Conservation (phyloP, 75 land plant genomes). For the Sequoia sempervirens region DNA sequence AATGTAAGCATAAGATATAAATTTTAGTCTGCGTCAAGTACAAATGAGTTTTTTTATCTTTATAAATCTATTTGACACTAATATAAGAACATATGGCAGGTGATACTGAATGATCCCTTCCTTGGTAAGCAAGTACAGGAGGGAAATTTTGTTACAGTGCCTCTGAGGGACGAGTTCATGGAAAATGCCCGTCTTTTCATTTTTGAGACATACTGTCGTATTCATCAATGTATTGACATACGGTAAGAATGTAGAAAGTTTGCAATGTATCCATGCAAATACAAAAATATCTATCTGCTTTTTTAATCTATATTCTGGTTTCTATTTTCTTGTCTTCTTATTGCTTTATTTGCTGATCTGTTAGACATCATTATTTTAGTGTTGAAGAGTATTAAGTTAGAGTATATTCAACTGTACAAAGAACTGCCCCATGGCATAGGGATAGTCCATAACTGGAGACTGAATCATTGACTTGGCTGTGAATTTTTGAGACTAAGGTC, state of each 20-base stretch:
- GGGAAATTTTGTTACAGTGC: slow-evolving; percentile 59
- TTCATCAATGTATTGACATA: slow-evolving; percentile 94
- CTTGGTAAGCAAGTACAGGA: slow-evolving; percentile 83
- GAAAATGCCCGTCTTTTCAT: slow-evolving; percentile 98
- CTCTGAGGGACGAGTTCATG: slow-evolving; percentile 91
- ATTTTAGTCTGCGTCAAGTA: background rate
- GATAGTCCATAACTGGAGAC: background rate
- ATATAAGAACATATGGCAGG: slow-evolving; percentile 31
- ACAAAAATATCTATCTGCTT: background rate
- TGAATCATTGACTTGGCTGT: background rate
- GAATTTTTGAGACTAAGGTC: background rate
- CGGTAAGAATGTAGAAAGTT: slow-evolving; percentile 34
- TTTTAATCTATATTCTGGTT: background rate
- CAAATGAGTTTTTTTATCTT: background rate
- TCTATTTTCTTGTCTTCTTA: background rate
- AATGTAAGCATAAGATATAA: background rate
- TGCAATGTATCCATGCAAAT: background rate
- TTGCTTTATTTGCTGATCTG: background rate
- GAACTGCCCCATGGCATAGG: background rate
- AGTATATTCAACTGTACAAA: background rate
- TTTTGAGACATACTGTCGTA: slow-evolving; percentile 95
- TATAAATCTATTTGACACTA: background rate
- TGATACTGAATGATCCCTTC: slow-evolving; percentile 92
- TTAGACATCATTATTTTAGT: background rate
- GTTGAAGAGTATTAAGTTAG: background rate